Evolutionary conservation across 2,329 filamentous ascomycete genomes (phyloP).

Genomic region (Aspergillus sp.): DNA sequence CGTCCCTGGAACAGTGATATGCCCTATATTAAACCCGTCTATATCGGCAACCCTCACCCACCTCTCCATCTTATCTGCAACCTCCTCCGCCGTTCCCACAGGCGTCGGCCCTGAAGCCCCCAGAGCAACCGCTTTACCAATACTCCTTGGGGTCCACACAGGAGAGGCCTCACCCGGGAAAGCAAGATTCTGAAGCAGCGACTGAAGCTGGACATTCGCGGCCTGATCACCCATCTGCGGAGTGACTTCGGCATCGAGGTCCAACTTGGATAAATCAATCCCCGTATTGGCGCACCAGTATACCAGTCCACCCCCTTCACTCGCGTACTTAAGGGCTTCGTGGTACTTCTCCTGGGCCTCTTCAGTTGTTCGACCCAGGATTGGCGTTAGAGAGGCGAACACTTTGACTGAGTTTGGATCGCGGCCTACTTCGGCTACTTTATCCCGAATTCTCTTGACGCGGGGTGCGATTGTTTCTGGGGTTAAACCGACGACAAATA

Average conservation of each 20-base stretch:
- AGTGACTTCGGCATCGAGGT: conserved; percentile 57
- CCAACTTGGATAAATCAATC: conserved; percentile 60
- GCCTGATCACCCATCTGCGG: conserved; percentile 31
- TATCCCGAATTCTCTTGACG: conserved; percentile 53
- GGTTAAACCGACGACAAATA: conserved; percentile 59
- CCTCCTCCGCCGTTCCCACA: conserved; percentile 47
- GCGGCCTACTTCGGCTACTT: conserved; percentile 53
- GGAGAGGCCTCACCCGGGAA: conserved; percentile 48
- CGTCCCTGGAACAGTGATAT: conserved; percentile 53
- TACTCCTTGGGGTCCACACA: conserved; percentile 45
- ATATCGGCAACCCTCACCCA: conserved; percentile 48
- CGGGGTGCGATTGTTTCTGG: conserved; percentile 51
- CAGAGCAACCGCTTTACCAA: conserved; percentile 49
- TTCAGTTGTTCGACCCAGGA: conserved; percentile 51
- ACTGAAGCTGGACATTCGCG: background rate
- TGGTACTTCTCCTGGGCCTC: conserved; percentile 56
- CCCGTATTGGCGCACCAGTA: conserved; percentile 45
- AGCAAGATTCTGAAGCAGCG: conserved; percentile 14
- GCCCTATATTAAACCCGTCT: conserved; percentile 46
- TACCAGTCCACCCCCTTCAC: background rate
- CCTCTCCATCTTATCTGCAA: conserved; percentile 50
- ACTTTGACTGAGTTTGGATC: conserved; percentile 60
- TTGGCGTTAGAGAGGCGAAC: conserved; percentile 52
- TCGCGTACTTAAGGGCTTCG: conserved; percentile 51
- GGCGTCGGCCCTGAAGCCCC: conserved; percentile 51